Percentiles rank a stretch among this genome's conserved stretches.
These are phyloP conservation scores for Jacaranda copaia DNA, from an alignment of 257 asterid genomes.

Conservation along the genomic window DNA sequence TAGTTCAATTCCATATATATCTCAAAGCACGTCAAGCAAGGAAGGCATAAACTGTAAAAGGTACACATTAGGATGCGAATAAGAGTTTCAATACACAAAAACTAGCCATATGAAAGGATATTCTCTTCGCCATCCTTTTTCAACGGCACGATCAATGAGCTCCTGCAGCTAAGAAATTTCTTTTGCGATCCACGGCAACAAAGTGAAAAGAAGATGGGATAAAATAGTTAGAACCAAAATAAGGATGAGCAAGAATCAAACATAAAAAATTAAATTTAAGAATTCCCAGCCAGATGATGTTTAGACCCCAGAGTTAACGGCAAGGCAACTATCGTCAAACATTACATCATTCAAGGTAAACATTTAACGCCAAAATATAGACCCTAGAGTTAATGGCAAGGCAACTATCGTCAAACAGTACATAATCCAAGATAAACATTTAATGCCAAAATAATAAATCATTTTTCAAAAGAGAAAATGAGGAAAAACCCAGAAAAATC, in stretches of 20 bases:
- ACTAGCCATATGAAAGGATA: constrained; percentile 71
- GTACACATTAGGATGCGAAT: constrained; percentile 9
- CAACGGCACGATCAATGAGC: constrained; percentile 82
- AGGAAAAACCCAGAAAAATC: not conserved
- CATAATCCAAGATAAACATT: not conserved
- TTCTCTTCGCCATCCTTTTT: constrained; percentile 92
- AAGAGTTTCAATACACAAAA: constrained; percentile 2
- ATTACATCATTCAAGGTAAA: too few species aligned
- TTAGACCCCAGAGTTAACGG: too few species aligned
- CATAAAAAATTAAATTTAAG: constrained; percentile 15
- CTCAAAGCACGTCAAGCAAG: not conserved
- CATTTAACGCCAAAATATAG: too few species aligned
- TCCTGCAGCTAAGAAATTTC: constrained; percentile 61
- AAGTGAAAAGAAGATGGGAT: constrained; percentile 35
- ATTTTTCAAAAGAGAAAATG: not conserved
- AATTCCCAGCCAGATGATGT: constrained; percentile 16
- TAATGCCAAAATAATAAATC: not conserved
- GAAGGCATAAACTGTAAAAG: not conserved
- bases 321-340: too few species aligned
- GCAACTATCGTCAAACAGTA: not conserved
- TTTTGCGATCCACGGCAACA: constrained; percentile 76
- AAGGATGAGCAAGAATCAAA: constrained; percentile 25
- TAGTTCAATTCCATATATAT: not conserved
- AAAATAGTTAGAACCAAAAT: constrained; percentile 22
- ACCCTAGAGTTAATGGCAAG: not conserved